Evolutionary conservation across 2,329 filamentous ascomycete species (phyloP).

Genomic region (Colletotrichum cordylinicola): DNA sequence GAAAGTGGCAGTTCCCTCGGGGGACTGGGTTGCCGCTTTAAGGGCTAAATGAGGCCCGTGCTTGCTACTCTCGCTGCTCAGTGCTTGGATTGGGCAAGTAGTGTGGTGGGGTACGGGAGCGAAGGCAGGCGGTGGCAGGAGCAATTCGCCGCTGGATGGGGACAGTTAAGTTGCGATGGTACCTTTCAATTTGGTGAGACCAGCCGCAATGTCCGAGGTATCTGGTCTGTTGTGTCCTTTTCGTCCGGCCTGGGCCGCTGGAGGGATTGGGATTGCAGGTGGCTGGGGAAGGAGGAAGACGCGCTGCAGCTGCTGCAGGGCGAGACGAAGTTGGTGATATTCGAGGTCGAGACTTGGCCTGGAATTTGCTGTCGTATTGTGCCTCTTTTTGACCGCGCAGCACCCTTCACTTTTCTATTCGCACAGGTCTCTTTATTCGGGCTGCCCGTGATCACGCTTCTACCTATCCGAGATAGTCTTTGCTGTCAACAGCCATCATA

Average conservation of each 20-base stretch:
- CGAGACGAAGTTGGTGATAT: background rate
- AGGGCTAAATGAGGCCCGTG: background rate
- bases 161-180: background rate
- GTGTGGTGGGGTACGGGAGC: constrained; percentile 21
- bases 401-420: background rate
- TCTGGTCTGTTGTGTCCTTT: background rate
- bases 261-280: background rate
- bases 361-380: background rate
- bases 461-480: background rate
- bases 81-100: constrained; percentile 13
- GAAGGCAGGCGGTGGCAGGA: background rate
- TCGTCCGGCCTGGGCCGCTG: background rate
- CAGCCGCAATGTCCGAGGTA: background rate
- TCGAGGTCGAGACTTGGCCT: background rate
- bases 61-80: background rate
- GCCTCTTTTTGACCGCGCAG: background rate
- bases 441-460: background rate
- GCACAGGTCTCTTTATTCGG: background rate
- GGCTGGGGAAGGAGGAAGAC: background rate
- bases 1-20: constrained; percentile 8
- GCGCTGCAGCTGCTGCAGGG: background rate
- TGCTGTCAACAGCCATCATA: background rate
- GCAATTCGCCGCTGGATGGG: background rate
- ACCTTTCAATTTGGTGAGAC: background rate
- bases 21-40: constrained; percentile 19